A percentile compares a stretch with the other conserved stretches of the same genome.
Conservation (phyloP, 208 protist species). For the Trypanosoma vivax region DNA sequence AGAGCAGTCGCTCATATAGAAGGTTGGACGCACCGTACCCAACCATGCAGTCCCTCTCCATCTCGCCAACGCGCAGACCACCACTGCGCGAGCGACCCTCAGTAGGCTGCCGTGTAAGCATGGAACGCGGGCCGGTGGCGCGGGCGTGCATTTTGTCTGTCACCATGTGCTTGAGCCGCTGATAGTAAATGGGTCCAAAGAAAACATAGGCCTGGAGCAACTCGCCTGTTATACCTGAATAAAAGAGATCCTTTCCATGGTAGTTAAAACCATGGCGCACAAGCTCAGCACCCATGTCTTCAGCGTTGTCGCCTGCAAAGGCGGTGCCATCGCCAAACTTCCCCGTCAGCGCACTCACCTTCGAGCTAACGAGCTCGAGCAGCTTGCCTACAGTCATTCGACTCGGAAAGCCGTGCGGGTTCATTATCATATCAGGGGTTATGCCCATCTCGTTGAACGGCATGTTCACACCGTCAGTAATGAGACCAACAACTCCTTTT, state of each 20-base stretch:
- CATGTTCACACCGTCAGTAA: constrained; percentile 98
- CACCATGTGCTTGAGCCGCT: constrained; percentile 99
- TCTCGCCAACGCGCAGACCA: constrained; percentile 99
- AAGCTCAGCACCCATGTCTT: constrained; percentile 81
- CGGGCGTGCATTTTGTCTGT: constrained; percentile 99
- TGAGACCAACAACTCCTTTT: constrained; percentile 99
- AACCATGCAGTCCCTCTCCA: constrained; percentile 99
- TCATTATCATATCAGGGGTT: constrained; percentile 99
- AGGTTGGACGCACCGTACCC: constrained; percentile 94
- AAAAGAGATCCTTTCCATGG: constrained; percentile 97
- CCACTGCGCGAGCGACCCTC: constrained; percentile 97
- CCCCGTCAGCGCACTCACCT: constrained; percentile 91
- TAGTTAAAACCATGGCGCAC: constrained; percentile 96
- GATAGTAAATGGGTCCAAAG: constrained; percentile 99
- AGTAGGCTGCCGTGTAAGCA: constrained; percentile 99
- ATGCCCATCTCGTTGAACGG: constrained; percentile 97
- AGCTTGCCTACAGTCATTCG: constrained; percentile 99
- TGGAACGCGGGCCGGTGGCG: constrained; percentile 87
- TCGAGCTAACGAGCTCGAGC: constrained; percentile 98
- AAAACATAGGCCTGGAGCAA: constrained; percentile 98
- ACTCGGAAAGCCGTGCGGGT: constrained; percentile 99
- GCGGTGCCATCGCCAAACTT: constrained; percentile 94
- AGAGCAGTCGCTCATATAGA: constrained; percentile 97
- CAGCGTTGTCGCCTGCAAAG: constrained; percentile 94
- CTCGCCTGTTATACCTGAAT: constrained; percentile 97